Percentiles rank a stretch among this genome's conserved stretches.
Evolutionary conservation across 2,329 filamentous ascomycete genomes (phyloP).

Genomic region (Trichoderma gracile): DNA sequence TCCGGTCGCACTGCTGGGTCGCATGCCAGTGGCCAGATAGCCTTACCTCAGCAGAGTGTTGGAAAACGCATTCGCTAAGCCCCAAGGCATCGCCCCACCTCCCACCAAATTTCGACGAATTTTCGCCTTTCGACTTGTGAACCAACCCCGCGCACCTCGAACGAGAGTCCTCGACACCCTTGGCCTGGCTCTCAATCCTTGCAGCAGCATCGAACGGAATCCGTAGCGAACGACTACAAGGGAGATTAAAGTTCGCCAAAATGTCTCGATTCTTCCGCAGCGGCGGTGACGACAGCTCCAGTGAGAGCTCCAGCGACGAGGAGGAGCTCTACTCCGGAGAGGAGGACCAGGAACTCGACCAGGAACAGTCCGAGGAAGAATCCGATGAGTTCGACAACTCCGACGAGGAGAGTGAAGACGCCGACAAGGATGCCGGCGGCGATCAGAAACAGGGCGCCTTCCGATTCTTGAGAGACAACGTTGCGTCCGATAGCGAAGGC

Average conservation of each 20-base stretch:
- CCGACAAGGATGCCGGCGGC: slow-evolving; percentile 64
- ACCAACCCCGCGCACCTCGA: slow-evolving; percentile 42
- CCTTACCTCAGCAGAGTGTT: slow-evolving; percentile 10
- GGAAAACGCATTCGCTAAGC: slow-evolving; percentile 38
- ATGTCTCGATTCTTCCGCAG: slow-evolving; percentile 99
- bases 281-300: slow-evolving; percentile 87
- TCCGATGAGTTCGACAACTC: slow-evolving; percentile 44
- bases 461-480: slow-evolving; percentile 79
- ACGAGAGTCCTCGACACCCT: slow-evolving; percentile 26
- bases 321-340: slow-evolving; percentile 81
- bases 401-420: slow-evolving; percentile 55
- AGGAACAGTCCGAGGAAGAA: slow-evolving; percentile 42
- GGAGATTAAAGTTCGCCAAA: slow-evolving; percentile 43
- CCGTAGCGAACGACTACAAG: background rate
- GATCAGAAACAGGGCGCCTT: slow-evolving; percentile 66
- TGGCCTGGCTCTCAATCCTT: slow-evolving; percentile 27
- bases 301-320: slow-evolving; percentile 84
- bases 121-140: slow-evolving; percentile 38
- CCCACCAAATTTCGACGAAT: slow-evolving; percentile 48
- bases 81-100: slow-evolving; percentile 44
- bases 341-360: slow-evolving; percentile 45
- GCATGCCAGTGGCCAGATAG: background rate
- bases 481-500: slow-evolving; percentile 72
- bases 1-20: background rate
- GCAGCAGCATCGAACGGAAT: slow-evolving; percentile 23